Base-by-base conservation (phyloP, 2,329 filamentous ascomycete genomes). In the Xylaria sp. region DNA sequence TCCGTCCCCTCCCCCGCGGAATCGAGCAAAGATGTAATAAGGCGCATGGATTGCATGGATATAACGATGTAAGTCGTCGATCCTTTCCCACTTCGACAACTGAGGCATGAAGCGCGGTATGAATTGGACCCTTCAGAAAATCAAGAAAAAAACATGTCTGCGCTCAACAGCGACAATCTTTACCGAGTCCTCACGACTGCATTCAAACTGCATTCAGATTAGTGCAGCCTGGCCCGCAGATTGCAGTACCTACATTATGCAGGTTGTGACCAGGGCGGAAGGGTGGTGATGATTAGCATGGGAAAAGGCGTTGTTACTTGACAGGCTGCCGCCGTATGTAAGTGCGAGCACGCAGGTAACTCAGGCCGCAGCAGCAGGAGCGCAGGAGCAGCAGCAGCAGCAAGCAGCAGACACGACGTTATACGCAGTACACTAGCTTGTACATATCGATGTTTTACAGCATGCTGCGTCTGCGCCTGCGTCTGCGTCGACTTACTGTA, bases 61-160 rank as follows among this genome's bases (percentile, higher is more conserved):
- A 13, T 42, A 42, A 9, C 37, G 9, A 42, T 42, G 37, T 42
- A 42, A 42, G 13, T 42, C 19, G 61, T 53, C 61, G 61, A 63
- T 63, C 61, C 52, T 55, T 63, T 48, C 53, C 61, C 48, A 52
- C 48, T 62, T 58, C 4, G 54, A 51, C 44, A 51, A 48, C 37
- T 39, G 52, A 53, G 55, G 61, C 54, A 58, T 50, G 23, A 30
- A 59, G 34, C 47, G 47, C 50, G 52, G 30, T 52, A 54, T 13
- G 30, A 51, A 30, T 30, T 30, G 23, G 5, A 35, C 48, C 52
- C 39, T 49, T 50, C 48, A 55, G 35, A 23, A 61, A 16, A 19
- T 23, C 3, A 11, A 47, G 42, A 35, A 59, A 59, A 47, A 53
- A 30, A 30, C 23, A 51, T 61, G 57, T 30, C 53, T 52, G 50